A percentile compares a stretch with the other conserved stretches of the same genome.
These are phyloP conservation scores for Pestalotiopsis sp. DNA, from an alignment of 2,329 filamentous ascomycete genomes.

Conservation along the genomic window DNA sequence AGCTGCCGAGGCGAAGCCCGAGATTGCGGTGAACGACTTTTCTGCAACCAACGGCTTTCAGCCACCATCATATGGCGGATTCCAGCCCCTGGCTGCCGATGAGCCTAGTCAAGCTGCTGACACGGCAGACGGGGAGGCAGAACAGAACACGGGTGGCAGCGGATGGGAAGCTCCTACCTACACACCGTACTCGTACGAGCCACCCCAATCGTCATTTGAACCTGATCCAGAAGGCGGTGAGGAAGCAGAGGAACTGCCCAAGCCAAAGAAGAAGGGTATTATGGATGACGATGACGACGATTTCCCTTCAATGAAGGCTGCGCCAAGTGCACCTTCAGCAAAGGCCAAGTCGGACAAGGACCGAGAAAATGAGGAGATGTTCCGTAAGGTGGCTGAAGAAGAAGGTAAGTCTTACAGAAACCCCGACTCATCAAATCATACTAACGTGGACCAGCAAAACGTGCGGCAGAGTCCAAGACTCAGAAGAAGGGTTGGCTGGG, in stretches of 20 bases:
- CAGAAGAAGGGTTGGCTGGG: conserved; percentile 78
- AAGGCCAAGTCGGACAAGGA: conserved; percentile 72
- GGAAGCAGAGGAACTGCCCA: conserved; percentile 50
- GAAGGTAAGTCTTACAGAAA: conserved; percentile 55
- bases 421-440: not conserved
- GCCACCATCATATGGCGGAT: conserved; percentile 49
- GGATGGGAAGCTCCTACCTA: conserved; percentile 67
- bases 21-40: conserved; percentile 17
- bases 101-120: conserved; percentile 31
- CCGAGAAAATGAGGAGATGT: conserved; percentile 80
- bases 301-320: conserved; percentile 49
- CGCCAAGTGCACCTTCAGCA: conserved; percentile 41
- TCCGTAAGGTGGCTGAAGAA: conserved; percentile 80
- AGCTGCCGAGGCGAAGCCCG: conserved; percentile 17
- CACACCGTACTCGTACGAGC: conserved; percentile 61
- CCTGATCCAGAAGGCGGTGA: conserved; percentile 53
- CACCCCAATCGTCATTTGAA: conserved; percentile 53
- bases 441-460: conserved; percentile 55
- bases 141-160: conserved; percentile 28
- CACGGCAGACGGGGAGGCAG: conserved; percentile 30
- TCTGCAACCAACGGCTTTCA: conserved; percentile 40
- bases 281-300: conserved; percentile 83
- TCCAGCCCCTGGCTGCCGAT: conserved; percentile 49
- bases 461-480: conserved; percentile 54
- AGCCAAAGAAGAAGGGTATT: conserved; percentile 74